Conservation (phyloP, 257 asterid species). For the Scutellaria baicalensis region DNA sequence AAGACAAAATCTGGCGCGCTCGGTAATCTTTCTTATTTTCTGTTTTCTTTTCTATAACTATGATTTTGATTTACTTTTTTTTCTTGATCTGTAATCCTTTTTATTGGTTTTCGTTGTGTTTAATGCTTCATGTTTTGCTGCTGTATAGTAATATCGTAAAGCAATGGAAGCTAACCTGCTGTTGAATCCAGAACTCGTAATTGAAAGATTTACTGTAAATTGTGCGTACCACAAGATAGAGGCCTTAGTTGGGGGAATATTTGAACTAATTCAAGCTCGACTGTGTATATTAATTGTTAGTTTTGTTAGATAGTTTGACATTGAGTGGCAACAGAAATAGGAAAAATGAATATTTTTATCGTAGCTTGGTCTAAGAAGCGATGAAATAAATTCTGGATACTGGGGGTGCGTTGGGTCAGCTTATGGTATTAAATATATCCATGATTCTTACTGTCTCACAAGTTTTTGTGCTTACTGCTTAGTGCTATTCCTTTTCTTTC, state of each 20-base stretch:
- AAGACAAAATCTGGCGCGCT: conserved; percentile 94
- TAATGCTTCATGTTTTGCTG: conserved; percentile 6
- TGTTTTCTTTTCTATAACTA: background rate
- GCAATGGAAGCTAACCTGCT: background rate
- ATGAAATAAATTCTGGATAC: background rate
- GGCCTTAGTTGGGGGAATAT: background rate
- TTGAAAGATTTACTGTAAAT: background rate
- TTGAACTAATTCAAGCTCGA: background rate
- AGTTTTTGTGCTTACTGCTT: background rate
- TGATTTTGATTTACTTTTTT: background rate
- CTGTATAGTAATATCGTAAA: background rate
- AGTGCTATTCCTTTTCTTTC: background rate
- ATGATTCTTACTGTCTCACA: background rate
- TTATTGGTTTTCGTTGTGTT: background rate
- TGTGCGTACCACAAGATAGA: background rate
- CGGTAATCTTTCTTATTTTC: conserved; percentile 32
- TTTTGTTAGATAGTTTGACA: background rate
- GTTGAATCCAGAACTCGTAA: background rate
- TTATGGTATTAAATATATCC: background rate
- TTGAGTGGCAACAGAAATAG: background rate
- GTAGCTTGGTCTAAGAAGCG: background rate
- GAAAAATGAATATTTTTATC: background rate
- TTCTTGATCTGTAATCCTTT: background rate
- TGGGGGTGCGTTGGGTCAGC: background rate
- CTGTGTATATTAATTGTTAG: background rate